Percentiles rank a stretch among this genome's conserved stretches.
phyloP scores from a whole-genome alignment of 768 basidiomycete genomes.

The Agaricus subrufescens region DNA sequence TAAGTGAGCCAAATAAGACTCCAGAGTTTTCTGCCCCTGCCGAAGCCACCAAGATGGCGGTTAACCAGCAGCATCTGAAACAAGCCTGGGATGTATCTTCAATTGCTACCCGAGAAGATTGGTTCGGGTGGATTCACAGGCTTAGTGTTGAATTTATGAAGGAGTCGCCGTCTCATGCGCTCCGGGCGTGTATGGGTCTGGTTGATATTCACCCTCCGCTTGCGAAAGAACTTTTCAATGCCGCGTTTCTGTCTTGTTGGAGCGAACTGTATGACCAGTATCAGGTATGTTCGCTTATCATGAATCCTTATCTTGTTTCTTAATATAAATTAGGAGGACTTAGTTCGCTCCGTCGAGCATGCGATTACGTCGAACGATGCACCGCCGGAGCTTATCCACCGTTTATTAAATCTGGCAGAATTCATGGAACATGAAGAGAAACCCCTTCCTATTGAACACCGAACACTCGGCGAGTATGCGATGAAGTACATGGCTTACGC shows the following conservation, averaged over 20 bases:
- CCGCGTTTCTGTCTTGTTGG: conserved; percentile 98
- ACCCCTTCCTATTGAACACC: conserved; percentile 87
- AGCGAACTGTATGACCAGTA: conserved; percentile 93
- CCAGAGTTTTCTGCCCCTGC: conserved; percentile 79
- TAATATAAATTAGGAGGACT: conserved; percentile 66
- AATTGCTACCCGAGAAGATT: conserved; percentile 77
- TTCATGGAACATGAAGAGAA: conserved; percentile 99
- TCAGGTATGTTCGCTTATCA: conserved; percentile 52
- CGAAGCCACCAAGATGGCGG: conserved; percentile 83
- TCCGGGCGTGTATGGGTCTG: conserved; percentile 91
- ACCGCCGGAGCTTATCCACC: conserved; percentile 86
- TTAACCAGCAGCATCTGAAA: conserved; percentile 96
- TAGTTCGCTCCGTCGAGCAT: conserved; percentile 83
- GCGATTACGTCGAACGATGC: conserved; percentile 77
- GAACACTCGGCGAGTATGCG: conserved; percentile 91
- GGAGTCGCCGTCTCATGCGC: conserved; percentile 96
- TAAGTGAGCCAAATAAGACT: conserved; percentile 53
- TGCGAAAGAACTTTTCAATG: conserved; percentile 94
- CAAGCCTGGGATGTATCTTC: conserved; percentile 91
- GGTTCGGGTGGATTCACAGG: conserved; percentile 93
- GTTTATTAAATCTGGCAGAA: conserved; percentile 89
- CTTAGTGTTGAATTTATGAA: conserved; percentile 96
- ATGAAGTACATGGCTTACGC: conserved; percentile 93
- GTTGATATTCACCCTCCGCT: conserved; percentile 90
- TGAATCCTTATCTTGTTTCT: not conserved